phyloP scores from a whole-genome alignment of 2,329 filamentous ascomycete genomes.

The Pseudogymnoascus sp. region DNA sequence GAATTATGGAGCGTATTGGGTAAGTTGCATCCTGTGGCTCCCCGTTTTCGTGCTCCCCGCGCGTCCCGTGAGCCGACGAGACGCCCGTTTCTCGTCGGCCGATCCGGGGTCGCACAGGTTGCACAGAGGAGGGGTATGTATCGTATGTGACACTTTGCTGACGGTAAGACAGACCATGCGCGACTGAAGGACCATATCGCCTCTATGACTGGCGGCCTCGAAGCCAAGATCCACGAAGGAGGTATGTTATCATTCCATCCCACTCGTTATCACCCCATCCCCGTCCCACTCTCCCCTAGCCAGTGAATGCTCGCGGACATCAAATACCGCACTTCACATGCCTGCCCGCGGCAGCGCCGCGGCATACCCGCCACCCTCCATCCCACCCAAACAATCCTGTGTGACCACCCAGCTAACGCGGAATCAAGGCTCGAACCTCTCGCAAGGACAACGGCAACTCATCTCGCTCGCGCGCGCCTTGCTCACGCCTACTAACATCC shows the following conservation, averaged over 20 bases:
- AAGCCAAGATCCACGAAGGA: slow-evolving; percentile 87
- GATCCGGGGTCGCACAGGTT: not conserved
- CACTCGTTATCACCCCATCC: not conserved
- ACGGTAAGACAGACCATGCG: slow-evolving; percentile 64
- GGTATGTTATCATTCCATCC: slow-evolving; percentile 47
- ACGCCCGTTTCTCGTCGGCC: slow-evolving; percentile 1
- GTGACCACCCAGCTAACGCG: slow-evolving; percentile 7
- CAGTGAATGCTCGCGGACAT: not conserved
- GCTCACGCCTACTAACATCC: slow-evolving; percentile 90
- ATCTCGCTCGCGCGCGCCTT: slow-evolving; percentile 89
- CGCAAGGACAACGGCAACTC: slow-evolving; percentile 88
- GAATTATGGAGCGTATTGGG: slow-evolving; percentile 93
- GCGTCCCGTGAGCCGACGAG: not conserved
- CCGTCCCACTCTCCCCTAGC: not conserved
- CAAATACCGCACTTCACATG: slow-evolving; percentile 4
- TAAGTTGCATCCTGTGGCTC: slow-evolving; percentile 38
- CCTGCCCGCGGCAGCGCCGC: not conserved
- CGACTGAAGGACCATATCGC: slow-evolving; percentile 84
- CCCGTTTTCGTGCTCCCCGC: not conserved
- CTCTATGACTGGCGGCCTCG: slow-evolving; percentile 79
- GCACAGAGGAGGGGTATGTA: slow-evolving; percentile 19
- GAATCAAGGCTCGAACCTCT: slow-evolving; percentile 75
- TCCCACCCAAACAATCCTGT: slow-evolving; percentile 8
- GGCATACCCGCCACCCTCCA: slow-evolving; percentile 10
- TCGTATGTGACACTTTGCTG: slow-evolving; percentile 28